These are phyloP conservation scores for Monosporozyma servazzii DNA, from an alignment of 805 yeast genomes.

Conservation along the genomic window DNA sequence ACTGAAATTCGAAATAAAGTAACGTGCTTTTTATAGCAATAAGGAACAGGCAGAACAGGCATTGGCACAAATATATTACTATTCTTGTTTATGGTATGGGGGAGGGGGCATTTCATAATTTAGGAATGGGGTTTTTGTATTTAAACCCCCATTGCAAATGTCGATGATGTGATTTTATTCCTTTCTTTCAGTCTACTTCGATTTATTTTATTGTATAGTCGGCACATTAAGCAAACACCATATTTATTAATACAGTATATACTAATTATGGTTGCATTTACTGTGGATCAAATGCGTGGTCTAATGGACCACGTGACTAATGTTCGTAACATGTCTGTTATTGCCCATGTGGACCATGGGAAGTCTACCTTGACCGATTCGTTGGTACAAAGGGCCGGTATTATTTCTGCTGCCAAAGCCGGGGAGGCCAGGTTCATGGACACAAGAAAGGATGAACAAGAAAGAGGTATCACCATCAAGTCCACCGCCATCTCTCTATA, in stretches of 20 bases:
- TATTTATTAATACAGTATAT: too few species aligned
- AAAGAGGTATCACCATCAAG: slow-evolving; percentile 88
- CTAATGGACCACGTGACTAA: slow-evolving; percentile 99
- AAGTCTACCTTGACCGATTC: slow-evolving; percentile 98
- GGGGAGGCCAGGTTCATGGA: slow-evolving; percentile 99
- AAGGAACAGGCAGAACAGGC: too few species aligned
- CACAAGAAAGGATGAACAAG: slow-evolving; percentile 66
- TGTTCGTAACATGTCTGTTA: slow-evolving; percentile 99
- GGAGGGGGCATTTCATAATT: neutral
- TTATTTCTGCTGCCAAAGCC: slow-evolving; percentile 98
- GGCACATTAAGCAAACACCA: too few species aligned
- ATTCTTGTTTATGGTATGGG: neutral
- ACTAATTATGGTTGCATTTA: slow-evolving; percentile 36
- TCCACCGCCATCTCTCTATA: slow-evolving; percentile 96
- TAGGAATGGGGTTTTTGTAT: too few species aligned
- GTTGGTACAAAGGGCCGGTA: slow-evolving; percentile 98
- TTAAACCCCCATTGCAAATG: too few species aligned
- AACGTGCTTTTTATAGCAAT: neutral
- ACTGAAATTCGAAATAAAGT: too few species aligned
- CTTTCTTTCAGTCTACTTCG: too few species aligned
- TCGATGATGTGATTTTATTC: too few species aligned
- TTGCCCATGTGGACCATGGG: slow-evolving; percentile 99
- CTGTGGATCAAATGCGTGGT: slow-evolving; percentile 88
- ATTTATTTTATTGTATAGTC: too few species aligned
- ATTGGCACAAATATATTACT: slow-evolving; percentile 10